Evolutionary conservation across 805 yeast species (phyloP).

Genomic region (Metschnikowia lochheadii): DNA sequence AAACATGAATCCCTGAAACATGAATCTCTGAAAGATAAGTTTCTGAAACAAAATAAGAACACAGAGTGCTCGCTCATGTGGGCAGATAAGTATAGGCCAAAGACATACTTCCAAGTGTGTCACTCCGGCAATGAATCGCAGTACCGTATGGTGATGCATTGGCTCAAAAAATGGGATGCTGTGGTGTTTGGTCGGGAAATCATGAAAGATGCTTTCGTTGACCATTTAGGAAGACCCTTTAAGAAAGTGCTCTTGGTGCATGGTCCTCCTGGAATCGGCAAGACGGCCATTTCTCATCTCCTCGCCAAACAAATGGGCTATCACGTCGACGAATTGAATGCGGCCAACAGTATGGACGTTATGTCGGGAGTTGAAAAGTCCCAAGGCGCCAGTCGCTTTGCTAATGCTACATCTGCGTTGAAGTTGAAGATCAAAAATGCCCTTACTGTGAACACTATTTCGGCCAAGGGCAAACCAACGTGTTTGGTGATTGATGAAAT

Average conservation of each 20-base stretch:
- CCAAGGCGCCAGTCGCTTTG: conserved; percentile 15
- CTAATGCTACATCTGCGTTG: conserved; percentile 28
- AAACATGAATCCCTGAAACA: background rate
- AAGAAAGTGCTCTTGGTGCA: conserved; percentile 67
- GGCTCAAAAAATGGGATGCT: conserved; percentile 38
- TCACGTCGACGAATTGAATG: conserved; percentile 78
- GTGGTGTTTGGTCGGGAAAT: conserved; percentile 27
- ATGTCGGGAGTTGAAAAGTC: conserved; percentile 21
- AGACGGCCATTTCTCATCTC: conserved; percentile 83
- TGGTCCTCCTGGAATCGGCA: conserved; percentile 95
- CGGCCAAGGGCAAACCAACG: conserved; percentile 68
- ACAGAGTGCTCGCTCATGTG: conserved; percentile 20
- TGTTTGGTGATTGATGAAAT: conserved; percentile 87
- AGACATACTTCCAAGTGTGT: conserved; percentile 32
- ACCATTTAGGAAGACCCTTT: conserved; percentile 35
- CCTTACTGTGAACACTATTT: conserved; percentile 51
- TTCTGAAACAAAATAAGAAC: background rate
- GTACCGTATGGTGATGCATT: conserved; percentile 35
- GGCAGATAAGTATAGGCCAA: conserved; percentile 41
- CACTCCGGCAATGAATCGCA: conserved; percentile 44
- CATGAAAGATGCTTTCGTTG: conserved; percentile 16
- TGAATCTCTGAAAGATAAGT: background rate
- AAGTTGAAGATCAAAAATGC: conserved; percentile 47
- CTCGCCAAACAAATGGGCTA: conserved; percentile 81
- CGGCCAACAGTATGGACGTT: conserved; percentile 46